phyloP scores from a whole-genome alignment of 2,329 filamentous ascomycete genomes.

The Ophiosphaerella herpotricha region DNA sequence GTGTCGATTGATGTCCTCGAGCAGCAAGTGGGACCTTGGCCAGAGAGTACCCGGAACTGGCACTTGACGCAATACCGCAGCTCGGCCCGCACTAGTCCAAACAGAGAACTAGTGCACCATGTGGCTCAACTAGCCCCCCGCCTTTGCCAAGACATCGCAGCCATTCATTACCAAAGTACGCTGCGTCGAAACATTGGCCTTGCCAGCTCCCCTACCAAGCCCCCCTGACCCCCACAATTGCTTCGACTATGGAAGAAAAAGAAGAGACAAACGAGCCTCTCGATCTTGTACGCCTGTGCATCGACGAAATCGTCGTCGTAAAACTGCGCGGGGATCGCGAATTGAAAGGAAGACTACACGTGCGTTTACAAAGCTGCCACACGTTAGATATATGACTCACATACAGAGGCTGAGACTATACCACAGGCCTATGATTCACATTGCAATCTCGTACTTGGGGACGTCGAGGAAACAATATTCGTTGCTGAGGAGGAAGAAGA shows the following conservation, averaged over 20 bases:
- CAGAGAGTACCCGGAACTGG: conserved; percentile 9
- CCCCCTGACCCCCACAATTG: conserved; percentile 1
- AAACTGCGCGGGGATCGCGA: conserved; percentile 96
- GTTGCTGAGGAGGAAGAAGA: conserved; percentile 86
- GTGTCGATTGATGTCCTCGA: conserved; percentile 4
- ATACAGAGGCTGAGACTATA: conserved; percentile 11
- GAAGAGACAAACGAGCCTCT: conserved; percentile 86
- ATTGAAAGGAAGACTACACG: conserved; percentile 91
- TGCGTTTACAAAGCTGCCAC: conserved; percentile 48
- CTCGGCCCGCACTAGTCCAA: conserved; percentile 3
- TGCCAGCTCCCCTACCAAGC: conserved; percentile 11
- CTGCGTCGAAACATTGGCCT: conserved; percentile 7
- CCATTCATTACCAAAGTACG: conserved; percentile 22
- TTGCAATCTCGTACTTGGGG: conserved; percentile 94
- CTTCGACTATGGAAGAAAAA: conserved; percentile 74
- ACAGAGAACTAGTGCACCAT: background rate
- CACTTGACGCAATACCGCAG: conserved; percentile 25
- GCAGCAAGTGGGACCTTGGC: background rate
- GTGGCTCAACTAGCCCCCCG: conserved; percentile 6
- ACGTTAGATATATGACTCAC: background rate
- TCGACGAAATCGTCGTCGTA: conserved; percentile 96
- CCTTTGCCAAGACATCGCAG: conserved; percentile 19
- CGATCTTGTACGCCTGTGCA: conserved; percentile 89
- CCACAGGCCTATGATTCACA: conserved; percentile 93
- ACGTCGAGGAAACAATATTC: conserved; percentile 97